A percentile compares a stretch with the other conserved stretches of the same genome.
Evolutionary conservation across 352 stramenopile species (phyloP).

Genomic region (Saprolegnia parasitica): DNA sequence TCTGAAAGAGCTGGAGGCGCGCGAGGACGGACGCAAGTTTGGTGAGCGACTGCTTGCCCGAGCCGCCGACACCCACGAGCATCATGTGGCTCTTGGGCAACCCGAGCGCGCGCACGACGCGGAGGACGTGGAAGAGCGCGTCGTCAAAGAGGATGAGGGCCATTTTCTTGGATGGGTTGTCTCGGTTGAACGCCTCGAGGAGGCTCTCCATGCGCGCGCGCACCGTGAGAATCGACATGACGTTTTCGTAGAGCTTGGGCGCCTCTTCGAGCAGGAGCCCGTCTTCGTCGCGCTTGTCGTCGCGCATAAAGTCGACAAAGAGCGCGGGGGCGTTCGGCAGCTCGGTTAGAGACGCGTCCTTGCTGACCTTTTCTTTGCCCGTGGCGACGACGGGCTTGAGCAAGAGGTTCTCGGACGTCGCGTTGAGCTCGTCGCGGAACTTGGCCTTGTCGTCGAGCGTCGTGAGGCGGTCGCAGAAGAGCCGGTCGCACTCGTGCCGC

Average conservation of each 20-base stretch:
- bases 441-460: constrained; percentile 64
- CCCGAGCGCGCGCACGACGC: constrained; percentile 74
- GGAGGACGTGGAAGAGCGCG: constrained; percentile 77
- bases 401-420: constrained; percentile 46
- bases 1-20: constrained; percentile 75
- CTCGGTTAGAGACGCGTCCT: not conserved
- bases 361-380: constrained; percentile 35
- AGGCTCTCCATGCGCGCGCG: constrained; percentile 57
- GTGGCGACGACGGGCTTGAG: constrained; percentile 30
- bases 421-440: constrained; percentile 52
- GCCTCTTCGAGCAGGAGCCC: constrained; percentile 70
- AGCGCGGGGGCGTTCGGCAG: constrained; percentile 30
- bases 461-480: constrained; percentile 75
- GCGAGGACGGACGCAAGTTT: constrained; percentile 74
- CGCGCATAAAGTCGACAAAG: constrained; percentile 85
- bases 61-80: constrained; percentile 87
- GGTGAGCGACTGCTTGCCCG: constrained; percentile 82
- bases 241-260: constrained; percentile 78
- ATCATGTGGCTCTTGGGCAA: constrained; percentile 86
- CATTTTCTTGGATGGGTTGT: constrained; percentile 63
- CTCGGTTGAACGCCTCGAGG: constrained; percentile 72
- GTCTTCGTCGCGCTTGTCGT: constrained; percentile 78
- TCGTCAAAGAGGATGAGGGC: constrained; percentile 89
- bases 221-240: constrained; percentile 42
- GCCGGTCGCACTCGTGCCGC: constrained; percentile 78